Evolutionary conservation across 2,329 filamentous ascomycete species (phyloP), one percentile per base, ranked within the genome.

Genomic region (Phialophora expanda): DNA sequence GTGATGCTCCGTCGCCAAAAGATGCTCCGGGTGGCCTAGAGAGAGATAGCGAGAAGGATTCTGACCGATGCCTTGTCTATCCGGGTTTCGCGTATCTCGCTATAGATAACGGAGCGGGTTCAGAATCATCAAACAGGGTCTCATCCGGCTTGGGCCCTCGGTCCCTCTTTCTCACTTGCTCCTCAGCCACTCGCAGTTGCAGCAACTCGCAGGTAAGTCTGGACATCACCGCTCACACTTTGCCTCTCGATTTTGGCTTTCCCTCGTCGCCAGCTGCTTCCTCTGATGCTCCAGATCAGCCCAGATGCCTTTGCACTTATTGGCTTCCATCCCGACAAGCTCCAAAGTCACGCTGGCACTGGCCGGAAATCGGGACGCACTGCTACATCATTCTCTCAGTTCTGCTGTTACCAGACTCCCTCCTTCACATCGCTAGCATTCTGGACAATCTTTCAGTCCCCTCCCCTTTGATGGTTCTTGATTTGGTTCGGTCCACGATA

Each of bases 161-260:
- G 41, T 60, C 57, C 46, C 57, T 44, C 56, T 58, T 58, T 32
- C 56, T 46, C 55, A 46, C 22, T 20, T 58, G 38, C 22, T 44
- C 57, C 26, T 60, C 57, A 26, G 44, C 57, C 44, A 60, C 57
- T 51, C 26, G 38, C 41, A 46, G 20, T 20, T 28, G 26, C 56
- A 48, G 44, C 41, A 30, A 44, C 38, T 26, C 56, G 38, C 44
- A 28, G 56, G 22, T 32, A 44, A 46, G 41, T 51, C 57, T 61
- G 59, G 59, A 61, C 59, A 61, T 61, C 48, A 61, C 59, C 59
- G 59, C 59, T 61, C 32, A 7, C 50, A 46, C 48, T 41, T 54
- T 61, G 53, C 53, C 28, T 55, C 53, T n/a, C 17, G 22, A 0
- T 30, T 55, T 32, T 14, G 17, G 1, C 17, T 32, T 20, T 55